phyloP scores from a whole-genome alignment of 495 filamentous ascomycete genomes.

The Parachaetomium inaequale region DNA sequence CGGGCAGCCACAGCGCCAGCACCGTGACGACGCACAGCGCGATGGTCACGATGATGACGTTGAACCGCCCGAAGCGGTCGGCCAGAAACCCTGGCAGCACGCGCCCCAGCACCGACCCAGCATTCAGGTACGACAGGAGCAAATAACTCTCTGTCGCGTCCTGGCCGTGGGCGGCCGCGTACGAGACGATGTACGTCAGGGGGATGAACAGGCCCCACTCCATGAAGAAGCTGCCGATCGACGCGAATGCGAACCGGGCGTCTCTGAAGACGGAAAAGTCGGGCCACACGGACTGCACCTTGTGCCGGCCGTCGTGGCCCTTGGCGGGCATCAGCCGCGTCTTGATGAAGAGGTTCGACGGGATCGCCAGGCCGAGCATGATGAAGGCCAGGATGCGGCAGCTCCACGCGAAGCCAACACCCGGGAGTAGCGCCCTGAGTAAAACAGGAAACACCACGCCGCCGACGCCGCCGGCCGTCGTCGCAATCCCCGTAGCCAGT shows the following conservation, averaged over 20 bases:
- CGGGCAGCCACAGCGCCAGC: conserved; percentile 79
- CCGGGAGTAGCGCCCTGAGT: conserved; percentile 46
- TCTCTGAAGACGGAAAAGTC: conserved; percentile 55
- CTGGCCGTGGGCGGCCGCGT: conserved; percentile 47
- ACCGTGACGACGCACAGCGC: conserved; percentile 63
- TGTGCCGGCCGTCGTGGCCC: conserved; percentile 26
- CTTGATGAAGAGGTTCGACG: conserved; percentile 53
- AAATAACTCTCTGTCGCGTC: conserved; percentile 58
- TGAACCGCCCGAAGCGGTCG: conserved; percentile 57
- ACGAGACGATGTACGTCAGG: conserved; percentile 50
- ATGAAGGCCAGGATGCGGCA: conserved; percentile 59
- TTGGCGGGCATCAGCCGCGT: conserved; percentile 47
- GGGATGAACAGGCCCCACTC: conserved; percentile 49
- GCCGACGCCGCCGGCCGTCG: conserved; percentile 57
- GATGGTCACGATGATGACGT: conserved; percentile 53
- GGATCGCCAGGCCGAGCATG: conserved; percentile 48
- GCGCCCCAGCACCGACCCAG: conserved; percentile 60
- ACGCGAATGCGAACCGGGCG: conserved; percentile 51
- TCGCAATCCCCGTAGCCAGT: conserved; percentile 62
- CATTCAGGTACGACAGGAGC: conserved; percentile 56
- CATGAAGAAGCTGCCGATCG: conserved; percentile 55
- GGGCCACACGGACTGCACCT: conserved; percentile 39
- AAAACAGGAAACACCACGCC: conserved; percentile 60
- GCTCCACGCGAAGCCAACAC: conserved; percentile 55
- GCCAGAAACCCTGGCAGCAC: conserved; percentile 66